These are phyloP conservation scores for Ceriops zippeliana DNA, from an alignment of 345 rosid genomes.

Conservation along the genomic window DNA sequence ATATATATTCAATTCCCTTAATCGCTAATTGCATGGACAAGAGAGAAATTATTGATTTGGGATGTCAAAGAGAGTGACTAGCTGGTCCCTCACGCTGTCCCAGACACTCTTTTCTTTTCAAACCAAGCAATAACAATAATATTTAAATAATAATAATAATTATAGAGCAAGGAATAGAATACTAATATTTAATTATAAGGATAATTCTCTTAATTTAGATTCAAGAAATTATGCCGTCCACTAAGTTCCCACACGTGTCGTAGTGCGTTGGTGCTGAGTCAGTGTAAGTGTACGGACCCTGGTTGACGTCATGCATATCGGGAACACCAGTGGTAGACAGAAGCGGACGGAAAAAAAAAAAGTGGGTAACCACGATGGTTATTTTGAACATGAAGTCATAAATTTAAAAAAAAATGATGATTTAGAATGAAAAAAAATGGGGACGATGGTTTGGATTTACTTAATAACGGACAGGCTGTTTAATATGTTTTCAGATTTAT, in stretches of 20 bases:
- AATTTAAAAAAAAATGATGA: no score
- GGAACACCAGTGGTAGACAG: not conserved
- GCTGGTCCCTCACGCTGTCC: no score
- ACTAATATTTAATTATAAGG: not conserved
- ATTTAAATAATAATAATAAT: not conserved
- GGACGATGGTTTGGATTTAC: no score
- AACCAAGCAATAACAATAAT: not conserved
- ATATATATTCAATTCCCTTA: no score
- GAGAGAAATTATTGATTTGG: not conserved
- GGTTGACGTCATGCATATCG: constrained; percentile 2
- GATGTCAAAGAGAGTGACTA: not conserved
- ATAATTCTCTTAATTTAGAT: not conserved
- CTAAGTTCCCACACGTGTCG: not conserved
- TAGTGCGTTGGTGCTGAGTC: constrained; percentile 18
- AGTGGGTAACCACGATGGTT: no score
- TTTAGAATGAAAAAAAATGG: no score
- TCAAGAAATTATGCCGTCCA: constrained; percentile 1
- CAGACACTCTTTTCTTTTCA: not conserved
- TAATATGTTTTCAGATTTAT: no score
- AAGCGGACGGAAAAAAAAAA: not conserved
- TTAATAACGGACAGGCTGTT: no score
- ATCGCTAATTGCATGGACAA: no score
- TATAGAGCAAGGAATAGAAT: not conserved
- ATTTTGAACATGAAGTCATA: no score
- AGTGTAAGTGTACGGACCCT: not conserved